phyloP scores from a whole-genome alignment of 1,284 basidiomycete genomes.

The Tylopilus sp. region DNA sequence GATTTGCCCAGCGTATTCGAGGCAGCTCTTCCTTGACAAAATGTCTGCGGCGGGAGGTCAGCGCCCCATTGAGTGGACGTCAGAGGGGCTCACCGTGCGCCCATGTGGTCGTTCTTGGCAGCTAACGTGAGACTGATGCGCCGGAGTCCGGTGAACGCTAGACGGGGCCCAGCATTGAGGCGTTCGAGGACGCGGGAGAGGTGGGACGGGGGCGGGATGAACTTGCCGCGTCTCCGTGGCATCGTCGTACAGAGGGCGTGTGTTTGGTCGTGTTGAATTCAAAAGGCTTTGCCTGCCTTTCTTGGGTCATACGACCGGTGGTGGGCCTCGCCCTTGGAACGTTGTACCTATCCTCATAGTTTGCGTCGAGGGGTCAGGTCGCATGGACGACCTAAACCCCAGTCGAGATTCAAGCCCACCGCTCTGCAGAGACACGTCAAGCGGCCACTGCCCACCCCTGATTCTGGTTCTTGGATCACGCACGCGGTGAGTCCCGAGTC shows the following conservation, averaged over 20 bases:
- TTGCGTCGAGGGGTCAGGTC: too few species aligned
- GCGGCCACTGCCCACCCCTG: too few species aligned
- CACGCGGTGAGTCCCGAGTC: too few species aligned
- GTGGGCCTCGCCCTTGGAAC: too few species aligned
- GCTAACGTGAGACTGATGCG: slow-evolving; percentile 56
- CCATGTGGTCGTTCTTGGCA: slow-evolving; percentile 66
- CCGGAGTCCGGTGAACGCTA: slow-evolving; percentile 50
- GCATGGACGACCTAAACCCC: too few species aligned
- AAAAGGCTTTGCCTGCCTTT: slow-evolving; percentile 15
- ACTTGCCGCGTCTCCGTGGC: slow-evolving; percentile 41
- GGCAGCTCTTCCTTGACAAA: slow-evolving; percentile 73
- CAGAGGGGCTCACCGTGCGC: slow-evolving; percentile 50
- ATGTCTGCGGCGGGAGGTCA: too few species aligned
- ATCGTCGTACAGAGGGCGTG: slow-evolving; percentile 13
- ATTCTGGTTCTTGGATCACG: too few species aligned
- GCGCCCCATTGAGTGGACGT: too few species aligned
- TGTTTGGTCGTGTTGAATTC: slow-evolving; percentile 27
- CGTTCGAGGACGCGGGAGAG: slow-evolving; percentile 52
- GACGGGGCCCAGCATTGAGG: slow-evolving; percentile 53
- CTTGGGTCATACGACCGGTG: too few species aligned
- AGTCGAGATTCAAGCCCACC: too few species aligned
- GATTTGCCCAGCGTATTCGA: slow-evolving; percentile 71
- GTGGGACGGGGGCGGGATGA: slow-evolving; percentile 49
- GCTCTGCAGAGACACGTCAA: too few species aligned
- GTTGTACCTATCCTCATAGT: too few species aligned